Conservation (phyloP, 163 green algal species). For the Scenedesmus sp. region DNA sequence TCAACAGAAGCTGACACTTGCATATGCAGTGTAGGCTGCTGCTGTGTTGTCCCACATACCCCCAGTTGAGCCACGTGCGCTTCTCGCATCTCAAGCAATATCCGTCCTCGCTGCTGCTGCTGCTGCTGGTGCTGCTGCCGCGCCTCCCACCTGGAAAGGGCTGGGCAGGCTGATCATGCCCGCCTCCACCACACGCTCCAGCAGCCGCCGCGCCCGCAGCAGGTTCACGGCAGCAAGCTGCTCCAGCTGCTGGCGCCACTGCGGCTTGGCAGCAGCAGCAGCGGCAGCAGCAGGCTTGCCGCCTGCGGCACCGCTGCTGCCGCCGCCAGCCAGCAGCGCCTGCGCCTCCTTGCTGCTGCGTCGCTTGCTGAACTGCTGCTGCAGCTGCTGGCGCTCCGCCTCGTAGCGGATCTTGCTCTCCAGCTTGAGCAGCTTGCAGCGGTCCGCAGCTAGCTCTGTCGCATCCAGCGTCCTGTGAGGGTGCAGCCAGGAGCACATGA, state of each 20-base stretch:
- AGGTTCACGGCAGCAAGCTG: constrained; percentile 8
- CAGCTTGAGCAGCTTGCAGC: constrained; percentile 28
- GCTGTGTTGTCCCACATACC: neutral
- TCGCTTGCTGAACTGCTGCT: constrained; percentile 13
- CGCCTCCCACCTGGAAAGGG: constrained; percentile 6
- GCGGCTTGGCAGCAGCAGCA: neutral
- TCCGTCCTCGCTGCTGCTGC: neutral
- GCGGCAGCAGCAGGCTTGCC: neutral
- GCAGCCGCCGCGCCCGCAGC: neutral
- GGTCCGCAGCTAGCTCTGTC: constrained; percentile 22
- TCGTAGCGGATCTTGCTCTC: constrained; percentile 40
- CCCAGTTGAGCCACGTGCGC: too few species aligned
- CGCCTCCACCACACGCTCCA: neutral
- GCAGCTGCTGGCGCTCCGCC: constrained; percentile 12
- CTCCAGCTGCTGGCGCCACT: neutral
- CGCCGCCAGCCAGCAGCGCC: neutral
- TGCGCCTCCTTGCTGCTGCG: constrained; percentile 17
- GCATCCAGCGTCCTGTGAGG: constrained; percentile 27
- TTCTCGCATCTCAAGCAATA: neutral
- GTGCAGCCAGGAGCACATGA: neutral
- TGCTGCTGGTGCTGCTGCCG: neutral
- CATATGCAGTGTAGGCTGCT: neutral
- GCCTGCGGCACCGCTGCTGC: neutral
- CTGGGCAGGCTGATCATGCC: constrained; percentile 28
- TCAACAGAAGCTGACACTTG: too few species aligned